These are phyloP conservation scores for Capillidium rhysosporum DNA, from an alignment of 371 early-diverging fungal species.

Conservation along the genomic window DNA sequence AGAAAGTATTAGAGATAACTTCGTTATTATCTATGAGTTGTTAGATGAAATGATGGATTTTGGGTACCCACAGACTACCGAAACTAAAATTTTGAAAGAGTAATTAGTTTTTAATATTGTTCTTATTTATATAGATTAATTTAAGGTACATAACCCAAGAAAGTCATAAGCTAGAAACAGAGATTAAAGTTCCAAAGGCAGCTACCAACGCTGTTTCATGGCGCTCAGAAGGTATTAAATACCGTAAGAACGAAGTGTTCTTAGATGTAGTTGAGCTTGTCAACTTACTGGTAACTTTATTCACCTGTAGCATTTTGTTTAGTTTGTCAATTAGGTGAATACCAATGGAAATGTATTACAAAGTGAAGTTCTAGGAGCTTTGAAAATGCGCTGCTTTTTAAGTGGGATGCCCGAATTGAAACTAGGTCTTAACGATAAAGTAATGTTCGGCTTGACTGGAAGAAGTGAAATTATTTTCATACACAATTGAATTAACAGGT, in stretches of 20 bases:
- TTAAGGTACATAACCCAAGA: constrained; percentile 76
- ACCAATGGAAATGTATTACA: constrained; percentile 87
- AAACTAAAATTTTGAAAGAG: constrained; percentile 90
- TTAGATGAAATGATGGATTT: constrained; percentile 99
- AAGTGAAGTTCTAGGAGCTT: constrained; percentile 83
- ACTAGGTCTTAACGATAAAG: constrained; percentile 93
- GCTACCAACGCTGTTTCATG: constrained; percentile 96
- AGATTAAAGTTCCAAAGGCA: constrained; percentile 55
- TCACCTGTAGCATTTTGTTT: not conserved
- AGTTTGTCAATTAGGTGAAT: constrained; percentile 20
- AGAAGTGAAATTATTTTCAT: constrained; percentile 22
- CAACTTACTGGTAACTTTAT: constrained; percentile 43
- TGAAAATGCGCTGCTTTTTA: constrained; percentile 92
- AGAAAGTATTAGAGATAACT: constrained; percentile 88
- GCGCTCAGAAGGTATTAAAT: constrained; percentile 90
- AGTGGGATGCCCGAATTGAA: constrained; percentile 97
- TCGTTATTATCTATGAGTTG: constrained; percentile 90
- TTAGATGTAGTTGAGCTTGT: constrained; percentile 95
- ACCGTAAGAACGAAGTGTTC: constrained; percentile 96
- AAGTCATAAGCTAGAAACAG: constrained; percentile 65
- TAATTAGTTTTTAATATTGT: constrained; percentile 11
- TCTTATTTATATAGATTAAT: not conserved
- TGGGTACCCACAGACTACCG: constrained; percentile 95
- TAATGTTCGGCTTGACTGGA: constrained; percentile 90
- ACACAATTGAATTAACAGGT: not conserved